Conservation (phyloP, 148 eudicot genomes). For the Heliosperma pusillum region DNA sequence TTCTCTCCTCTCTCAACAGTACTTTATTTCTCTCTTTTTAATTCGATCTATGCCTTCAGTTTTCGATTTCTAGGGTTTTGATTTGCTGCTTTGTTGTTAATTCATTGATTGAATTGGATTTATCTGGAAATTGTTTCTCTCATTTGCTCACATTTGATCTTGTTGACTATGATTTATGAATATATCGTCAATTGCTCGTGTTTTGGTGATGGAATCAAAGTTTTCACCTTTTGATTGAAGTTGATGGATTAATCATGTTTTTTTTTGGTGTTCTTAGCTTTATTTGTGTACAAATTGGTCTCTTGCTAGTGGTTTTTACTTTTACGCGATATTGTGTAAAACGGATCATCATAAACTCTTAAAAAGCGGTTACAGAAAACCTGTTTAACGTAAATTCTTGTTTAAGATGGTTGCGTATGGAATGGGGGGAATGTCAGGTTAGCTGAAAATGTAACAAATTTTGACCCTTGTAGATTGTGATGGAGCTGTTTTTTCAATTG, state of each 20-base stretch:
- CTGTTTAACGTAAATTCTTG: no score
- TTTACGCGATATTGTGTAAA: no score
- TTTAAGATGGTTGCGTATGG: no score
- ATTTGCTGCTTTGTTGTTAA: neutral
- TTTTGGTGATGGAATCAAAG: neutral
- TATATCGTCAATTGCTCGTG: neutral
- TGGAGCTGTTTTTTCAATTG: no score
- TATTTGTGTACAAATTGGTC: no score
- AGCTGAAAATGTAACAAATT: no score
- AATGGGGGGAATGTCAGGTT: no score
- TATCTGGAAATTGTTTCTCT: neutral
- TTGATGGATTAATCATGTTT: neutral
- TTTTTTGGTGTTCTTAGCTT: no score
- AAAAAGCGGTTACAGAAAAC: no score
- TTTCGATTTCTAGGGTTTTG: neutral
- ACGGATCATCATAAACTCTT: no score
- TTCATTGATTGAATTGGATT: neutral
- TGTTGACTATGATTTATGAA: neutral
- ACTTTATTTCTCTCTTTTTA: slow-evolving; percentile 20
- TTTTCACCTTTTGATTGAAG: neutral
- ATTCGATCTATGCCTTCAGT: neutral
- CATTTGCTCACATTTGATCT: neutral
- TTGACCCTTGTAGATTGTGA: no score
- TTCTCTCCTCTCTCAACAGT: slow-evolving; percentile 41
- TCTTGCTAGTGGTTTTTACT: no score